Evolutionary conservation across 2,329 filamentous ascomycete species (phyloP), one percentile per base, ranked within the genome.

Genomic region (Coniochaeta sp.): DNA sequence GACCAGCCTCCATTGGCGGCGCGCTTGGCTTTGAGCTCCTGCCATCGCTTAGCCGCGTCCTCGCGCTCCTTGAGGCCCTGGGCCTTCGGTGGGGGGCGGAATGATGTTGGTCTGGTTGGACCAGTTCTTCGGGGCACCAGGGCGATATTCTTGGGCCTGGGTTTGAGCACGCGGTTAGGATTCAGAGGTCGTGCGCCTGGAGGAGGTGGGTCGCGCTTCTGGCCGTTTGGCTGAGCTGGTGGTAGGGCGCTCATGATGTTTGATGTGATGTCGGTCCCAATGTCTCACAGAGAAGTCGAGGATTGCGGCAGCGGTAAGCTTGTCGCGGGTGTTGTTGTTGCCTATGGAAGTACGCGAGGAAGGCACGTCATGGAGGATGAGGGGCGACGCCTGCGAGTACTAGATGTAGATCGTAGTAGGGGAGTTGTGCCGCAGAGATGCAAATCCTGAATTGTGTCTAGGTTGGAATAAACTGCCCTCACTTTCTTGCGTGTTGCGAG

Each of bases 71-170:
- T 58, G 43, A 67, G 24, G 59, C 64, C 33, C 40, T 61, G 57
- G 64, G 62, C 58, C 40, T 62, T 33, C 64, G 64, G 56, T 1
- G 58, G 59, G 22, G 65, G 65, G 6, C 60, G 59, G 8, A 63
- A 58, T 9, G 64, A 57, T 6, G 71, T 71, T 0, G 76, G 76
- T 58, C 74, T 70, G 54, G 54, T 34, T 62, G 69, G 70, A 24
- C 70, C 62, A 12, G 54, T 36, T 2, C 77, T 75, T 64, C 79
- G 81, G 58, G 86, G 79, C 58, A 88, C 84, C 22, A 90, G 76
- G 33, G 89, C 88, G 67, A 90, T 86, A 60, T 78, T 77, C 55
- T 74, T 75, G 61, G 77, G 77, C 54, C 74, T 75, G 61, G 77
- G 77, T 61, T 79, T 81, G 60, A 81, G 74, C 59, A 76, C 73